Evolutionary conservation across 2,329 filamentous ascomycete species (phyloP), one percentile per base, ranked within the genome.

Genomic region (Helotiales sp.): DNA sequence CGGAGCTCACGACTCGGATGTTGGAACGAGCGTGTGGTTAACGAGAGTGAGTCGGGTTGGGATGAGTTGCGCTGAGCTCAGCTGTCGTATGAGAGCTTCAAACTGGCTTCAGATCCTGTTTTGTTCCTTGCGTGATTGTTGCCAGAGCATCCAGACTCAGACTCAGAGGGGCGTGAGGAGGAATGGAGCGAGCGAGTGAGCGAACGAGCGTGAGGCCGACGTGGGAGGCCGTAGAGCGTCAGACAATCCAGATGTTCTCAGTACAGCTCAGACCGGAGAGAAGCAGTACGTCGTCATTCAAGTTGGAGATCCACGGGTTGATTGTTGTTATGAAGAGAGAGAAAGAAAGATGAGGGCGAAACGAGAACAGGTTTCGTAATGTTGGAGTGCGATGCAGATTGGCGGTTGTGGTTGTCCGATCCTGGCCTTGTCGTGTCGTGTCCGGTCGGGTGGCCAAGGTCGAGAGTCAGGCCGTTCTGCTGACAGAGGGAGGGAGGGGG

Each of bases 131-230:
- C 30, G 52, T 57, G n/a, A 6, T 34, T 37, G 28, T 20, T 37
- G 30, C 30, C n/a, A 57, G 30, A 57, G n/a, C 30, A 20, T 57
- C 40, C 17, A 45, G 40, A 22, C 8, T 8, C 52, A 57, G 45
- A 13, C 45, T 49, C 45, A 17, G 22, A 50, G 11, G 11, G 22
- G 22, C 24, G 47, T 50, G 24, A 3, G 52, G 32, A 22, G 20
- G 52, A 32, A 15, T 22, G n/a, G 30, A 57, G 30, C 52, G 52
- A 57, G n/a, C n/a, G n/a, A n/a, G n/a, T n/a, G n/a, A n/a, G n/a
- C n/a, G n/a, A n/a, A n/a, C n/a, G n/a, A n/a, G 52, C 30, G 52
- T 57, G 52, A 57, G 52, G 52, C 32, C 52, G 52, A 57, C 52
- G 52, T 57, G 52, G 52, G 13, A 37, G 28, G 28, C 17, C 5